Percentiles rank a stretch among this genome's conserved stretches.
phyloP scores from a whole-genome alignment of 2,329 filamentous ascomycete genomes.

The Hirsutella thompsonii region DNA sequence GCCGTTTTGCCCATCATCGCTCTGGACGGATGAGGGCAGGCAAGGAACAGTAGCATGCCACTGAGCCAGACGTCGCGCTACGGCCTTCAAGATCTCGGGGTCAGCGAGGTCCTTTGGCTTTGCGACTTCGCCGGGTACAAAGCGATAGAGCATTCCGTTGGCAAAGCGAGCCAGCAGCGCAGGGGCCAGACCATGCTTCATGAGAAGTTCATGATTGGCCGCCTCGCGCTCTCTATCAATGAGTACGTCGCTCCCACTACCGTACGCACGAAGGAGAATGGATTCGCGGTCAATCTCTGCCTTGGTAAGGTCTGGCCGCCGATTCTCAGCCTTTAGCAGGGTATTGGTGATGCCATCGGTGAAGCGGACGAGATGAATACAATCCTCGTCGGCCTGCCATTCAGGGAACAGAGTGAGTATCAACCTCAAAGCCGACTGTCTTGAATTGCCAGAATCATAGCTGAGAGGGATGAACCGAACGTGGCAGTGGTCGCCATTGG shows the following conservation, averaged over 20 bases:
- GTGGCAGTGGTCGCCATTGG: slow-evolving; percentile 23
- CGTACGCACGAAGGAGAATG: slow-evolving; percentile 83
- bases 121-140: slow-evolving; percentile 69
- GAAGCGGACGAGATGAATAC: slow-evolving; percentile 78
- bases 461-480: slow-evolving; percentile 58
- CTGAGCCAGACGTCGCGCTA: slow-evolving; percentile 74
- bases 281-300: slow-evolving; percentile 70
- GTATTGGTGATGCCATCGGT: slow-evolving; percentile 99
- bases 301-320: slow-evolving; percentile 51
- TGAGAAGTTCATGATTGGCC: slow-evolving; percentile 74
- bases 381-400: slow-evolving; percentile 62
- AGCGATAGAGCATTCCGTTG: slow-evolving; percentile 93
- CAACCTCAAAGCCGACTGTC: slow-evolving; percentile 66
- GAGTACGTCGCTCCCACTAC: slow-evolving; percentile 83
- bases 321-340: slow-evolving; percentile 65
- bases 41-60: slow-evolving; percentile 74
- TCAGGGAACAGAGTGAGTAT: slow-evolving; percentile 70
- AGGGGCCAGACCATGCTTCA: slow-evolving; percentile 71
- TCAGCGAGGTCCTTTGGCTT: slow-evolving; percentile 67
- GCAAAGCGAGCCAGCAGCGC: slow-evolving; percentile 81
- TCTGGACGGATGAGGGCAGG: slow-evolving; percentile 21
- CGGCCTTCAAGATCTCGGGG: slow-evolving; percentile 65
- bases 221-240: slow-evolving; percentile 87
- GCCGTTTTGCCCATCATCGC: slow-evolving; percentile 16
- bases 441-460: slow-evolving; percentile 66